These are phyloP conservation scores for Aquilaria sinensis DNA, from an alignment of 345 rosid species.

Conservation along the genomic window DNA sequence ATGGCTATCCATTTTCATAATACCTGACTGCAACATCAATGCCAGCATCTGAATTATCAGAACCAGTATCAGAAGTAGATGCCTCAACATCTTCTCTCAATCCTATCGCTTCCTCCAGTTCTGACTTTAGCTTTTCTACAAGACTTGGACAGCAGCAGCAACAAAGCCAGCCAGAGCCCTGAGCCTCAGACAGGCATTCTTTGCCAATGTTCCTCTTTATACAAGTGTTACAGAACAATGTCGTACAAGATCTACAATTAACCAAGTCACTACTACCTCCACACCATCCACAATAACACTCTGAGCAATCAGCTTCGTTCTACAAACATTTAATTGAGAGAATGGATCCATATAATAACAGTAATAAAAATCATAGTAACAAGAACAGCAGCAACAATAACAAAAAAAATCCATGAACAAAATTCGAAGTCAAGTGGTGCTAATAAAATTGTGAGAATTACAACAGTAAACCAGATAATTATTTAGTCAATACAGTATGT, in stretches of 20 bases:
- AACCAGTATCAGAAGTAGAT: constrained; percentile 62
- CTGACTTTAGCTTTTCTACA: constrained; percentile 52
- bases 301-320: constrained; percentile 66
- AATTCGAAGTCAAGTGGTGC: not conserved
- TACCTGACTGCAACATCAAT: constrained; percentile 48
- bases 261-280: constrained; percentile 61
- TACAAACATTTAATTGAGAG: constrained; percentile 6
- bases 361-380: no score
- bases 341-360: no score
- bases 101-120: constrained; percentile 67
- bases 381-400: not conserved
- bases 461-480: no score
- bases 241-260: constrained; percentile 75
- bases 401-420: not conserved
- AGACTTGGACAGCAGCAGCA: constrained; percentile 78
- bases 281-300: constrained; percentile 89
- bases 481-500: no score
- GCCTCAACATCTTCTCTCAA: constrained; percentile 22
- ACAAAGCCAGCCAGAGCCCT: constrained; percentile 76
- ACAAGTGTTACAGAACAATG: constrained; percentile 63
- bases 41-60: constrained; percentile 64
- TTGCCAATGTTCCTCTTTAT: constrained; percentile 76
- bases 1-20: no score
- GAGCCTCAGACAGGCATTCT: constrained; percentile 53
- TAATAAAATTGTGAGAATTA: no score